Evolutionary conservation across 1,284 basidiomycete species (phyloP).

Genomic region (Puccinia sorghi): DNA sequence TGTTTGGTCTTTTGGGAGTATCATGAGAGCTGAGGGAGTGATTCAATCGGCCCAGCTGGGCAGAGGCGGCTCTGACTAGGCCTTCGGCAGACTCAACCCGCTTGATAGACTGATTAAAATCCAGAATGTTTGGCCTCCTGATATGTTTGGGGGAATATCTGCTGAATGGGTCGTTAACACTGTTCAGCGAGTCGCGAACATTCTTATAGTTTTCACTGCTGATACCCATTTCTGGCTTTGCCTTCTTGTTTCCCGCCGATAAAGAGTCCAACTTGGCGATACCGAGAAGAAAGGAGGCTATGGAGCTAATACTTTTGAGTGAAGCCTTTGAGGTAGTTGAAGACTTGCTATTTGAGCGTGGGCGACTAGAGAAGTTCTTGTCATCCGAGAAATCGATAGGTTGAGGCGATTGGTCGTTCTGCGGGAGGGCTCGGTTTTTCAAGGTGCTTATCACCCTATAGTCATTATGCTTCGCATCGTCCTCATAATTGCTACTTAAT

Average conservation of each 20-base stretch:
- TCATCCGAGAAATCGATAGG: not conserved
- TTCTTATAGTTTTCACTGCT: constrained; percentile 39
- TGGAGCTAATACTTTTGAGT: constrained; percentile 44
- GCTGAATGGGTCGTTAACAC: constrained; percentile 19
- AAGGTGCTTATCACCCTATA: constrained; percentile 14
- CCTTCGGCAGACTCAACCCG: constrained; percentile 2
- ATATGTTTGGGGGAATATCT: constrained; percentile 9
- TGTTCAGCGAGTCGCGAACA: constrained; percentile 25
- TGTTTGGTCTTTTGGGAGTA: constrained; percentile 25
- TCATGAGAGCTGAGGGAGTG: not conserved
- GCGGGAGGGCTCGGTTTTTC: constrained; percentile 8
- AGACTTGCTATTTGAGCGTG: constrained; percentile 45
- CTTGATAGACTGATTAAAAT: constrained; percentile 6
- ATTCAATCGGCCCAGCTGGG: constrained; percentile 12
- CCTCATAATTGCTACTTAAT: constrained; percentile 14
- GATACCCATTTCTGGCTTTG: constrained; percentile 25
- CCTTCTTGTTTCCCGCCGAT: constrained; percentile 21
- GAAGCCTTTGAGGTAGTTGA: constrained; percentile 42
- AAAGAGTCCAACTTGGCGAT: constrained; percentile 27
- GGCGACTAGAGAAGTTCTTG: not conserved
- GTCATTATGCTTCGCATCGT: constrained; percentile 6
- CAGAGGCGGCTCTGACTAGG: constrained; percentile 8
- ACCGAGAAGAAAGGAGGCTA: constrained; percentile 32
- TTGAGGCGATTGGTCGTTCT: not conserved
- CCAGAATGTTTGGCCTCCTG: not conserved